These are phyloP conservation scores for Bipolaris gigantea DNA, from an alignment of 2,329 filamentous ascomycete species.

Conservation along the genomic window DNA sequence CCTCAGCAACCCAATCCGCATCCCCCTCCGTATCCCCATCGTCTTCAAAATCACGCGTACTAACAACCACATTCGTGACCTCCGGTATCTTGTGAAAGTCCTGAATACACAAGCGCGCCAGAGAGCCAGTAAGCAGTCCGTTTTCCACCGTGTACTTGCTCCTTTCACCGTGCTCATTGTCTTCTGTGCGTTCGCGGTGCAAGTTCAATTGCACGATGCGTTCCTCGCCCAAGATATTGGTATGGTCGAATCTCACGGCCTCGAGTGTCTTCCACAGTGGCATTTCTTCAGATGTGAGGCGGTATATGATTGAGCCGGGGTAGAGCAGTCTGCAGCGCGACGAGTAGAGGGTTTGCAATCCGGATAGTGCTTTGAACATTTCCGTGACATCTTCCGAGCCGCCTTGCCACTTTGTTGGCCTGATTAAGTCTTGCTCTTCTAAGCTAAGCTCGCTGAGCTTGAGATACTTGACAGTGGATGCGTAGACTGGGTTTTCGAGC, in stretches of 20 bases:
- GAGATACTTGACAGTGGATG: conserved; percentile 8
- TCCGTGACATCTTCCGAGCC: neutral
- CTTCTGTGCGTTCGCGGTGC: neutral
- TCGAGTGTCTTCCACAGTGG: conserved; percentile 5
- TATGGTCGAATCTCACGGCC: neutral
- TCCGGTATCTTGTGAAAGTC: neutral
- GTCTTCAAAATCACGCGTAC: conserved; percentile 4
- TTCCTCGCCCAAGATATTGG: conserved; percentile 4
- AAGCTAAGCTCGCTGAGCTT: neutral
- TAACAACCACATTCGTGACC: neutral
- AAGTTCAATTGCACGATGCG: conserved; percentile 4
- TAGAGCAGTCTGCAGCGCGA: neutral
- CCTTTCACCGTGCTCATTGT: neutral
- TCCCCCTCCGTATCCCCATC: conserved; percentile 5
- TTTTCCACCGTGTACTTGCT: neutral
- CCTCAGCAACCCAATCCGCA: conserved; percentile 1
- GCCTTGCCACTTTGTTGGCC: neutral
- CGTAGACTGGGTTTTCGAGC: conserved; percentile 1
- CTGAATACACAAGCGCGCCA: neutral
- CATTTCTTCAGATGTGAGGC: neutral
- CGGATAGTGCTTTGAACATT: conserved; percentile 2
- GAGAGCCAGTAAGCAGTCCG: neutral
- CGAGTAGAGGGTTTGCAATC: neutral
- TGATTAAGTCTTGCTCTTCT: neutral
- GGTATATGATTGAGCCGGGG: neutral